These are phyloP conservation scores for Lanmaoa pseudosensibilis DNA, from an alignment of 768 basidiomycete species.

Conservation along the genomic window DNA sequence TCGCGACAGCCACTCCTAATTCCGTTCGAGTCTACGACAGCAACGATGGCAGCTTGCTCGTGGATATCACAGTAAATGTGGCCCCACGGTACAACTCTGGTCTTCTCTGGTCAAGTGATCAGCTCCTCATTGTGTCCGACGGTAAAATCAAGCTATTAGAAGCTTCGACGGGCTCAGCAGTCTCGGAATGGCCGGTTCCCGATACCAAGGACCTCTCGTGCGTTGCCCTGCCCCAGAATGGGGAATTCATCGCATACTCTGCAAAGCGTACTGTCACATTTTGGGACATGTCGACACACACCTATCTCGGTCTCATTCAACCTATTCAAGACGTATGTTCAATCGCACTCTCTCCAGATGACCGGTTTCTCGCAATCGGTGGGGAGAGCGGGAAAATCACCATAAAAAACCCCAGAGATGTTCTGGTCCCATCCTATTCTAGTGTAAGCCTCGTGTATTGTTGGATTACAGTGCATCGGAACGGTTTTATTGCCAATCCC, in stretches of 20 bases:
- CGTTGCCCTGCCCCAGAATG: constrained; percentile 2
- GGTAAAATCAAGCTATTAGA: neutral
- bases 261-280: neutral
- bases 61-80: neutral
- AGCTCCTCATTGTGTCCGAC: neutral
- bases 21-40: neutral
- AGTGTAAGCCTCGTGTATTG: neutral
- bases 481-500: neutral
- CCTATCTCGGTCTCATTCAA: neutral
- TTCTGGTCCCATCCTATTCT: neutral
- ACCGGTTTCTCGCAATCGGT: neutral
- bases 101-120: constrained; percentile 4
- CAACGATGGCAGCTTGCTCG: neutral
- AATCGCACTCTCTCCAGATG: neutral
- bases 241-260: constrained; percentile 2
- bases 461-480: neutral
- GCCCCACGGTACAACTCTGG: neutral
- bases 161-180: neutral
- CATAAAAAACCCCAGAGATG: neutral
- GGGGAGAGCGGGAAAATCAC: neutral
- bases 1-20: neutral
- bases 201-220: neutral
- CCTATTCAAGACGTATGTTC: neutral
- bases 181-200: neutral
- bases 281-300: constrained; percentile 1